These are phyloP conservation scores for Hyparrhenia diplandra DNA, from an alignment of 176 grass and related monocot genomes.

Conservation along the genomic window DNA sequence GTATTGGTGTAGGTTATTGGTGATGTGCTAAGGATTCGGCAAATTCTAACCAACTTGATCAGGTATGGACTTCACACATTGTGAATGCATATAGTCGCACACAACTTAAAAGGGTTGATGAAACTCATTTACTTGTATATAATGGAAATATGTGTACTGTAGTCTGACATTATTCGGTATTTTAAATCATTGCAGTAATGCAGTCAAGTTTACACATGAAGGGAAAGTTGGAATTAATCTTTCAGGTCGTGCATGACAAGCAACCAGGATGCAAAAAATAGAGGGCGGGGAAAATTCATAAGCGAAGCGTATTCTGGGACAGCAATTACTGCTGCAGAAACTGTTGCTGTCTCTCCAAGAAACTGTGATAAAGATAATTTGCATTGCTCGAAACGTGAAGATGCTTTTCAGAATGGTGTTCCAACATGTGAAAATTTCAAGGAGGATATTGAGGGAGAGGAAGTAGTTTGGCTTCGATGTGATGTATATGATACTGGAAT, in stretches of 20 bases:
- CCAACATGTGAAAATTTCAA: constrained; percentile 21
- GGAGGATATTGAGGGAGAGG: constrained; percentile 25
- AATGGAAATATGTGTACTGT: background rate
- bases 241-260: constrained; percentile 51
- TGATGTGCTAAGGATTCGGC: constrained; percentile 92
- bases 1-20: constrained; percentile 66
- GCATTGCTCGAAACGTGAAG: constrained; percentile 37
- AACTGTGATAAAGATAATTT: constrained; percentile 38
- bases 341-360: constrained; percentile 30
- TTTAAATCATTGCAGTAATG: constrained; percentile 68
- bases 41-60: constrained; percentile 92
- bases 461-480: constrained; percentile 74
- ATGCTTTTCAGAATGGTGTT: constrained; percentile 40
- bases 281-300: constrained; percentile 14
- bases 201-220: constrained; percentile 93
- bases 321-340: constrained; percentile 22
- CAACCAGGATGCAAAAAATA: constrained; percentile 22
- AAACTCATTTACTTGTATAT: background rate
- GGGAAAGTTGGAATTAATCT: constrained; percentile 85
- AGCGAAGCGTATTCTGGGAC: constrained; percentile 24
- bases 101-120: constrained; percentile 7
- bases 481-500: constrained; percentile 93
- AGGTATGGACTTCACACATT: constrained; percentile 51
- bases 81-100: constrained; percentile 1
- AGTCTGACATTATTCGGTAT: constrained; percentile 22